A percentile compares a stretch with the other conserved stretches of the same genome.
Conservation (phyloP, 2,329 filamentous ascomycete genomes). For the Curvularia verruculosa region DNA sequence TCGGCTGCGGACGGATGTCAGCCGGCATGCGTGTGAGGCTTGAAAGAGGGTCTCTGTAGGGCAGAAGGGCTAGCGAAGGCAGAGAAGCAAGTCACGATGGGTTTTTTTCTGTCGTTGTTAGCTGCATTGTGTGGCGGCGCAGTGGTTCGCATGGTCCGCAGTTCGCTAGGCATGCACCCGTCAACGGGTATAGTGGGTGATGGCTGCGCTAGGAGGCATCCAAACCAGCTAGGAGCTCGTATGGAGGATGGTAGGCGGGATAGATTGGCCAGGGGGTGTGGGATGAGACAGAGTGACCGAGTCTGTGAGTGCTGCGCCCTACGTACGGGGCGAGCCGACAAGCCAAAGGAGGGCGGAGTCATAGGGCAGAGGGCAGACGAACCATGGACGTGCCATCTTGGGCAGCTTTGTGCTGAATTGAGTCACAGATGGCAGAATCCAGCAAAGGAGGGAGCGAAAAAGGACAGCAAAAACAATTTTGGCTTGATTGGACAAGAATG, state of each 20-base stretch:
- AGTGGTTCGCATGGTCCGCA: constrained; percentile 11
- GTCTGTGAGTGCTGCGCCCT: constrained; percentile 12
- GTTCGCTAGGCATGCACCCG: constrained; percentile 27
- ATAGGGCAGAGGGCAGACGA: constrained; percentile 16
- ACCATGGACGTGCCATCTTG: constrained; percentile 8
- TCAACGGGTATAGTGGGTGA: constrained; percentile 32
- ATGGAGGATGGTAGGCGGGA: constrained; percentile 11
- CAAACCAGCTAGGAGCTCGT: background rate
- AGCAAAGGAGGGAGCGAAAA: constrained; percentile 3
- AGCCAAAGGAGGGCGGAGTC: constrained; percentile 27
- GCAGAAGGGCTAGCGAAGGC: background rate
- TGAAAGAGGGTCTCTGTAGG: constrained; percentile 11
- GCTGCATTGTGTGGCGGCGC: constrained; percentile 22
- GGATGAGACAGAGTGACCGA: constrained; percentile 10
- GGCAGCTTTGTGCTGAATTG: constrained; percentile 12
- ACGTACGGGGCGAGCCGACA: constrained; percentile 29
- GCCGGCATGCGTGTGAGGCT: constrained; percentile 17
- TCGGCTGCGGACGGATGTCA: constrained; percentile 3
- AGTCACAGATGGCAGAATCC: constrained; percentile 21
- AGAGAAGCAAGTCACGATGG: background rate
- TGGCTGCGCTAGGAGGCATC: constrained; percentile 34
- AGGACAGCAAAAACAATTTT: background rate
- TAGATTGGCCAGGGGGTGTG: constrained; percentile 17
- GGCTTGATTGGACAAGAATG: background rate
- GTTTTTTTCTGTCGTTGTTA: constrained; percentile 6